Evolutionary conservation across 352 stramenopile species (phyloP).

Genomic region (Pythium monospermum): DNA sequence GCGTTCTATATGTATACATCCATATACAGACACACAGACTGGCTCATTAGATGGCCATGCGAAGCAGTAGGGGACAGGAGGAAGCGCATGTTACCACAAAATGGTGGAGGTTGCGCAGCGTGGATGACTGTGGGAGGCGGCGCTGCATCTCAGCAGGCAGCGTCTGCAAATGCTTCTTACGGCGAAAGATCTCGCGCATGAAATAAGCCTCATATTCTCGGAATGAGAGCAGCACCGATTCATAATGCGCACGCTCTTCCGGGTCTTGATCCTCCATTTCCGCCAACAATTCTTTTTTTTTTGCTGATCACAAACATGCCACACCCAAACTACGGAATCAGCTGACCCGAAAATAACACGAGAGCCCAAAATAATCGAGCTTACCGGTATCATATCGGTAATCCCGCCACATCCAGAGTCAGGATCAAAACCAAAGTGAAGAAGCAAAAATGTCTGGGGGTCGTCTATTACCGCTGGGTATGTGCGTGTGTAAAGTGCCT

Average conservation of each 20-base stretch:
- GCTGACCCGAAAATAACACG: no score
- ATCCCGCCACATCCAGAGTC: no score
- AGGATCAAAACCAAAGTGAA: constrained; percentile 6
- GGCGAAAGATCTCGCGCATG: constrained; percentile 79
- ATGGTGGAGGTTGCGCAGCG: constrained; percentile 69
- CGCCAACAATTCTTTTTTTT: background rate
- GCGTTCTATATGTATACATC: no score
- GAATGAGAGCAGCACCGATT: constrained; percentile 80
- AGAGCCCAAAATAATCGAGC: no score
- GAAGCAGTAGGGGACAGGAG: no score
- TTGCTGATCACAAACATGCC: background rate
- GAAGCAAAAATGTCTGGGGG: constrained; percentile 55
- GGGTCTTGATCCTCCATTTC: constrained; percentile 34
- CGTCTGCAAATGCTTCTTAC: constrained; percentile 76
- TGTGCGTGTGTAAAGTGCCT: background rate
- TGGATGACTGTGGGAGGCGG: constrained; percentile 63
- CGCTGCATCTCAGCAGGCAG: constrained; percentile 71
- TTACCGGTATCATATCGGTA: no score
- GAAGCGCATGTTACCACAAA: no score
- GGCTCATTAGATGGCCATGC: no score
- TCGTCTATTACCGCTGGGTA: constrained; percentile 78
- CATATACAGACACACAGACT: no score
- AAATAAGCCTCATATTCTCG: constrained; percentile 81
- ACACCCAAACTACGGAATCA: no score
- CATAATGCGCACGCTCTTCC: constrained; percentile 80